A percentile compares a stretch with the other conserved stretches of the same genome.
Evolutionary conservation across 2,329 filamentous ascomycete species (phyloP).

Genomic region (Penicillium verrucosum): DNA sequence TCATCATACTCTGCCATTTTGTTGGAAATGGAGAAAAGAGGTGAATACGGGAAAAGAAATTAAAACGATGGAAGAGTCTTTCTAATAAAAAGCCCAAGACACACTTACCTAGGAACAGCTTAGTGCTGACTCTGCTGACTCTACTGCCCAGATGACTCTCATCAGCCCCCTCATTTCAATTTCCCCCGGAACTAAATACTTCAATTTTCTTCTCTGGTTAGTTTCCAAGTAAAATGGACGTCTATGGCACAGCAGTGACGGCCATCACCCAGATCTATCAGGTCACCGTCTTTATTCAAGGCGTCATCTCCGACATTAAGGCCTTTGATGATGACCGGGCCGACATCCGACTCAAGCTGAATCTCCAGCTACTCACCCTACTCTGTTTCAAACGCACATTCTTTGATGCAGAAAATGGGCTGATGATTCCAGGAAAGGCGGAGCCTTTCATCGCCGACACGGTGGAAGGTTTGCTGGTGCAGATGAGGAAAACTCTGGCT

Average conservation of each 20-base stretch:
- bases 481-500: slow-evolving; percentile 23
- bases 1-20: slow-evolving; percentile 12
- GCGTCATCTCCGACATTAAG: slow-evolving; percentile 29
- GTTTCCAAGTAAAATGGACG: slow-evolving; percentile 19
- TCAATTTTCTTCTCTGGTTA: too few species aligned
- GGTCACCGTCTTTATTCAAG: slow-evolving; percentile 31
- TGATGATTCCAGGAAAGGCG: slow-evolving; percentile 23
- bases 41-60: too few species aligned
- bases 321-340: slow-evolving; percentile 26
- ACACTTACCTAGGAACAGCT: not conserved
- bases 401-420: slow-evolving; percentile 23
- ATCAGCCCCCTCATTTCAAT: not conserved
- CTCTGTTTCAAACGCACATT: slow-evolving; percentile 23
- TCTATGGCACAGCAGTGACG: slow-evolving; percentile 28
- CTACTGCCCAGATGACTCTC: not conserved
- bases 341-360: slow-evolving; percentile 23
- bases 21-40: not conserved
- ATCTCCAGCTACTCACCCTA: slow-evolving; percentile 25
- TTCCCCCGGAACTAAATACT: too few species aligned
- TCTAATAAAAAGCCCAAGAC: too few species aligned
- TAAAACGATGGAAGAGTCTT: too few species aligned
- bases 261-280: slow-evolving; percentile 28
- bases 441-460: slow-evolving; percentile 18
- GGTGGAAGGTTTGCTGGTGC: slow-evolving; percentile 21
- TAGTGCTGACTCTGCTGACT: not conserved